These are phyloP conservation scores for Exophiala lecanii-corni DNA, from an alignment of 2,329 filamentous ascomycete genomes.

Conservation along the genomic window DNA sequence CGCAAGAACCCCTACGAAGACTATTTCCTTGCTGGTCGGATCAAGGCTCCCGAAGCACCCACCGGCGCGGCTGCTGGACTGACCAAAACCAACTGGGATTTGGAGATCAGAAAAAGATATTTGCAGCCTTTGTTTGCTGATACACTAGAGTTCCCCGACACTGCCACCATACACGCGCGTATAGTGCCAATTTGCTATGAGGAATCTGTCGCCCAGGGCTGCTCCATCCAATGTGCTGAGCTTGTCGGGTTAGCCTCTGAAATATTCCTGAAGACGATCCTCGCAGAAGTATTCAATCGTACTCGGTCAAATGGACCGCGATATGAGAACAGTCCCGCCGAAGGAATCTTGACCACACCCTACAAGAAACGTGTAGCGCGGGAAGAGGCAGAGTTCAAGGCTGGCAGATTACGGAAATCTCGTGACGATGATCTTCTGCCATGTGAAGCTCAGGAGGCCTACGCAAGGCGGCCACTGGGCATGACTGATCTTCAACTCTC, in stretches of 20 bases:
- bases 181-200: conserved; percentile 65
- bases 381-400: conserved; percentile 68
- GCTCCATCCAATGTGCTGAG: conserved; percentile 51
- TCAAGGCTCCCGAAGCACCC: conserved; percentile 56
- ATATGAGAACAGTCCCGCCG: conserved; percentile 58
- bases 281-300: conserved; percentile 52
- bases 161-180: conserved; percentile 52
- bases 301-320: conserved; percentile 52
- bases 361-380: conserved; percentile 69
- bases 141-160: conserved; percentile 59
- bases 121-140: conserved; percentile 57
- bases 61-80: conserved; percentile 56
- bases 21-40: conserved; percentile 43
- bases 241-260: conserved; percentile 59
- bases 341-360: conserved; percentile 72
- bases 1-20: conserved; percentile 35
- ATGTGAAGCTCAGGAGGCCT: conserved; percentile 71
- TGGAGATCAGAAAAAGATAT: conserved; percentile 62
- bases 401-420: conserved; percentile 70
- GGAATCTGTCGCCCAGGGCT: conserved; percentile 54
- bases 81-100: conserved; percentile 70
- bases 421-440: conserved; percentile 70
- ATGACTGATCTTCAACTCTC: conserved; percentile 75
- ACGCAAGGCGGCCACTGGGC: conserved; percentile 65
- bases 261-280: conserved; percentile 58